A percentile compares a stretch with the other conserved stretches of the same genome.
These are phyloP conservation scores for Phycomyces blakesleeanus DNA, from an alignment of 192 early-diverging fungal species.

Conservation along the genomic window DNA sequence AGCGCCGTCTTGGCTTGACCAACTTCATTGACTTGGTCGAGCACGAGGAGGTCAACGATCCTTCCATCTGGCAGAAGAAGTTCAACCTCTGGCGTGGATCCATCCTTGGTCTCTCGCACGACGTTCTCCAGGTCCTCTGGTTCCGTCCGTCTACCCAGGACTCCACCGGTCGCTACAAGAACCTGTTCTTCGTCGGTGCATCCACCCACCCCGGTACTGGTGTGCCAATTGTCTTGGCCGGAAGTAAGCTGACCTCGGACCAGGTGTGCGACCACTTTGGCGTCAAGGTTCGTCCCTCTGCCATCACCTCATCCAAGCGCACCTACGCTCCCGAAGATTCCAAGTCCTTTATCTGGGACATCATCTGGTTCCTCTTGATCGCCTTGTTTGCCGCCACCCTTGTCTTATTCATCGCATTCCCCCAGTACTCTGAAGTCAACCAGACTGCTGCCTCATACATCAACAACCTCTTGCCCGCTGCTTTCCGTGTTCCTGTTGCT, in stretches of 20 bases:
- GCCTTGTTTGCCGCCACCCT: constrained; percentile 11
- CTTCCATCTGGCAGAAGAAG: constrained; percentile 47
- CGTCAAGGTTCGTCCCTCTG: constrained; percentile 7
- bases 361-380: constrained; percentile 1
- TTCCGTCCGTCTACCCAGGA: constrained; percentile 51
- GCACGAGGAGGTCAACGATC: constrained; percentile 47
- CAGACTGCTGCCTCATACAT: constrained; percentile 27
- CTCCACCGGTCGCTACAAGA: constrained; percentile 39
- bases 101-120: constrained; percentile 52
- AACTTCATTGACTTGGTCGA: constrained; percentile 42
- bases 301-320: neutral
- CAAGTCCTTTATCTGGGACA: neutral
- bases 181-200: constrained; percentile 59
- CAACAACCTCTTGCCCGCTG: constrained; percentile 8
- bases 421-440: neutral
- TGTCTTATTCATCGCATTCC: neutral
- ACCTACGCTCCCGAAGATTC: neutral
- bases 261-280: constrained; percentile 38
- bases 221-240: constrained; percentile 55
- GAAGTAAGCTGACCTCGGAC: constrained; percentile 44
- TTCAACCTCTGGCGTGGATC: constrained; percentile 54
- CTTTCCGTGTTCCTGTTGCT: constrained; percentile 2
- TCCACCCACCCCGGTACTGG: constrained; percentile 60
- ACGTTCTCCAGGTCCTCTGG: constrained; percentile 49
- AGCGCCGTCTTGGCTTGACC: constrained; percentile 31